Conservation (phyloP, 2,329 filamentous ascomycete genomes). For the Cladosporium velox region DNA sequence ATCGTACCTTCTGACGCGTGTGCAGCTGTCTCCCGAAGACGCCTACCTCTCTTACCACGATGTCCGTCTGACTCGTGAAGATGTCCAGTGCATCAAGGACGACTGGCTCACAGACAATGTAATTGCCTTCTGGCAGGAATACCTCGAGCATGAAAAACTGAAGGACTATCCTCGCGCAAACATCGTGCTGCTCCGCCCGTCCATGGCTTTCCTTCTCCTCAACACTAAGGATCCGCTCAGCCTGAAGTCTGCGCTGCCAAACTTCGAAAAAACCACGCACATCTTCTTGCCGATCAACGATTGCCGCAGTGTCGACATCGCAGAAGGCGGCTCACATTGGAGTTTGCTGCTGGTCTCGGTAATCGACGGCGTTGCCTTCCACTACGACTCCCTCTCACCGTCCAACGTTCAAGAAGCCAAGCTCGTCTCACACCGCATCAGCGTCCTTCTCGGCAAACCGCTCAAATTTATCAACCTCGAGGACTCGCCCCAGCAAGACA, state of each 20-base stretch:
- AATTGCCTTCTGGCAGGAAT: constrained; percentile 98
- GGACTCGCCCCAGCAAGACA: constrained; percentile 88
- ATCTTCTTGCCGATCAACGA: constrained; percentile 97
- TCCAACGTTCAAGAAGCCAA: constrained; percentile 75
- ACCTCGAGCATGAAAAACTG: constrained; percentile 87
- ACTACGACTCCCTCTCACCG: constrained; percentile 85
- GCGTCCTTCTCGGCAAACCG: constrained; percentile 64
- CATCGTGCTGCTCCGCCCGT: constrained; percentile 87
- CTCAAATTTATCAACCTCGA: constrained; percentile 78
- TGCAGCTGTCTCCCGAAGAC: constrained; percentile 62
- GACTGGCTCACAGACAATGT: constrained; percentile 99
- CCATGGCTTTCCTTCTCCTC: constrained; percentile 90
- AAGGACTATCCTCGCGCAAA: constrained; percentile 76
- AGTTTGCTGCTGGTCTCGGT: constrained; percentile 86
- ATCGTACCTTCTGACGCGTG: constrained; percentile 4
- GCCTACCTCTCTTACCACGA: constrained; percentile 68
- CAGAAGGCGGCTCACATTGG: constrained; percentile 95
- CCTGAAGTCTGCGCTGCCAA: constrained; percentile 69
- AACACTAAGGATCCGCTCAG: constrained; percentile 63
- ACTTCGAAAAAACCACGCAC: constrained; percentile 80
- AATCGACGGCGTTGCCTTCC: constrained; percentile 88
- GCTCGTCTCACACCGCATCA: constrained; percentile 68
- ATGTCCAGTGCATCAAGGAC: constrained; percentile 82
- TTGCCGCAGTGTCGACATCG: constrained; percentile 69
- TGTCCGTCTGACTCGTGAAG: constrained; percentile 75